These are phyloP conservation scores for Scytalidium lignicola DNA, from an alignment of 2,329 filamentous ascomycete genomes.

Conservation along the genomic window DNA sequence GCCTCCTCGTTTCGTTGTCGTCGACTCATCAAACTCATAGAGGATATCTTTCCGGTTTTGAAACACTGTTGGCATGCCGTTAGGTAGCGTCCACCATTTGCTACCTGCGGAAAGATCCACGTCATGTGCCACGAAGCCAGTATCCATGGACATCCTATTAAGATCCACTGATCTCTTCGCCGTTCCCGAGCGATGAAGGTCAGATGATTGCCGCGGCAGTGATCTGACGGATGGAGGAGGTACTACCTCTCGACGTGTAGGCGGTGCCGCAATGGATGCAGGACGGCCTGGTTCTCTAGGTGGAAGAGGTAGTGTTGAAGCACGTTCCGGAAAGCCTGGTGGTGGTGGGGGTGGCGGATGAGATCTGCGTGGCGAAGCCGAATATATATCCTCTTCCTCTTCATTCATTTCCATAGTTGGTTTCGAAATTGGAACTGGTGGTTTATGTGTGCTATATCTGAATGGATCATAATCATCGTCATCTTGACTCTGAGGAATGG, in stretches of 20 bases:
- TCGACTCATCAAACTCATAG: slow-evolving; percentile 75
- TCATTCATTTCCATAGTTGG: slow-evolving; percentile 10
- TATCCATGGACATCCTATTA: slow-evolving; percentile 67
- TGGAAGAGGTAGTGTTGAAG: slow-evolving; percentile 26
- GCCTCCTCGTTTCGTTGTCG: slow-evolving; percentile 62
- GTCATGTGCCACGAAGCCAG: slow-evolving; percentile 82
- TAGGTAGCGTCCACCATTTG: slow-evolving; percentile 83
- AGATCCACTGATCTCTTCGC: slow-evolving; percentile 61
- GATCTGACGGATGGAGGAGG: slow-evolving; percentile 21
- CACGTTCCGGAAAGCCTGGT: slow-evolving; percentile 20
- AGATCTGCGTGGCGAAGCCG: slow-evolving; percentile 27
- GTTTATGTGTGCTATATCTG: slow-evolving; percentile 39
- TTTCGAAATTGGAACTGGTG: slow-evolving; percentile 9
- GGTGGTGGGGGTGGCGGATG: slow-evolving; percentile 10
- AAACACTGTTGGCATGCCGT: slow-evolving; percentile 73
- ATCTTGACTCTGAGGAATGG: slow-evolving; percentile 51
- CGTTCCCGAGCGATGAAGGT: slow-evolving; percentile 50
- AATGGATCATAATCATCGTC: slow-evolving; percentile 69
- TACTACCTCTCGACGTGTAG: slow-evolving; percentile 37
- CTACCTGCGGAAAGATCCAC: slow-evolving; percentile 70
- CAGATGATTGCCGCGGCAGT: slow-evolving; percentile 56
- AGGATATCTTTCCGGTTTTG: slow-evolving; percentile 80
- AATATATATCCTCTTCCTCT: slow-evolving; percentile 27
- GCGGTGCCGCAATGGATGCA: slow-evolving; percentile 34
- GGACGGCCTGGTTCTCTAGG: slow-evolving; percentile 25